Evolutionary conservation across 805 yeast species (phyloP).

Genomic region (Metschnikowia bowlesiae): DNA sequence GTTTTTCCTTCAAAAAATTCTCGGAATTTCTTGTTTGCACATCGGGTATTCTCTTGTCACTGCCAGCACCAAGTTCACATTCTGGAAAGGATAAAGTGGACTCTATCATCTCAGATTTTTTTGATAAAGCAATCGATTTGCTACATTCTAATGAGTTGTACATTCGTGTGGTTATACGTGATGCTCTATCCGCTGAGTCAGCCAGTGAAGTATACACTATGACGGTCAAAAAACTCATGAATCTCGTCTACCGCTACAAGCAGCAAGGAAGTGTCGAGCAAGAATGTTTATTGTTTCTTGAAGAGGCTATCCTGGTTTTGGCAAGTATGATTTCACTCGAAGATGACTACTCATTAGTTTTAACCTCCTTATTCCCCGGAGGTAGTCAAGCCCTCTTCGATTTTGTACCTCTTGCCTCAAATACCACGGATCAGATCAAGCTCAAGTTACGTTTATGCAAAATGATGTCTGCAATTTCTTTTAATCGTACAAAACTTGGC

Average conservation of each 20-base stretch:
- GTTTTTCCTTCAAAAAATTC: slow-evolving; percentile 53
- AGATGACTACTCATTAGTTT: slow-evolving; percentile 33
- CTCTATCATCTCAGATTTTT: slow-evolving; percentile 37
- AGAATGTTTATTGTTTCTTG: slow-evolving; percentile 38
- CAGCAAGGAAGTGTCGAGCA: slow-evolving; percentile 24
- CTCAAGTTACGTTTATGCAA: slow-evolving; percentile 43
- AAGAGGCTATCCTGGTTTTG: slow-evolving; percentile 46
- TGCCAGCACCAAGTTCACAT: slow-evolving; percentile 23
- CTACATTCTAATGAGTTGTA: slow-evolving; percentile 47
- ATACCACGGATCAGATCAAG: slow-evolving; percentile 27
- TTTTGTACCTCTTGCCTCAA: slow-evolving; percentile 27
- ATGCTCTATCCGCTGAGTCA: slow-evolving; percentile 61
- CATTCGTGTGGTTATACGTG: slow-evolving; percentile 67
- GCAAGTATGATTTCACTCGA: slow-evolving; percentile 35
- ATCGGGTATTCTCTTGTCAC: slow-evolving; percentile 54
- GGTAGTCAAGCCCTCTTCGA: slow-evolving; percentile 25
- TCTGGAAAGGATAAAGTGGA: slow-evolving; percentile 26
- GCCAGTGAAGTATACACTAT: slow-evolving; percentile 53
- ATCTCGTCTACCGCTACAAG: slow-evolving; percentile 30
- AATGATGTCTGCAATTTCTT: slow-evolving; percentile 32
- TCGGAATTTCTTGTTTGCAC: slow-evolving; percentile 72
- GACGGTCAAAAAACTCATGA: slow-evolving; percentile 43
- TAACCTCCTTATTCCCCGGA: slow-evolving; percentile 29
- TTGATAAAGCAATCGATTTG: slow-evolving; percentile 47
- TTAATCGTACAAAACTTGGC: slow-evolving; percentile 29